Conservation (phyloP, 805 yeast genomes). For the Kazachstania bromeliacearum region DNA sequence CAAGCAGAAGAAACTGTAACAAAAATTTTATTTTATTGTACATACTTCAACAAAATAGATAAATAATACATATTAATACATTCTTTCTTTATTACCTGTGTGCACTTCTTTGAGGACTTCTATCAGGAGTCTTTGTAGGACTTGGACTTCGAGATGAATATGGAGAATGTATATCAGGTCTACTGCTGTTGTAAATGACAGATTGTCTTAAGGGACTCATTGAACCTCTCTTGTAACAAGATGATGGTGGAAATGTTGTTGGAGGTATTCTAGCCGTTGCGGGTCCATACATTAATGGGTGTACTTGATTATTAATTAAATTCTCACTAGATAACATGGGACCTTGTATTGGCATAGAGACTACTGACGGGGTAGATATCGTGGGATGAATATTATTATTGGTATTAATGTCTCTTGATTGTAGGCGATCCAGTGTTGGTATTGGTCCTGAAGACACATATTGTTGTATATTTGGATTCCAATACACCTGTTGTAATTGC, state of each 20-base stretch:
- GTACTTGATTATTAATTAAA: too few relatives aligned
- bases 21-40: too few relatives aligned
- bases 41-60: too few relatives aligned
- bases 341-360: slow-evolving; percentile 1
- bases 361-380: slow-evolving; percentile 1
- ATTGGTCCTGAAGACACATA: not conserved
- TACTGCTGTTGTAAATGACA: not conserved
- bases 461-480: not conserved
- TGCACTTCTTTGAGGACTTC: too few relatives aligned
- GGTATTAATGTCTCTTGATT: not conserved
- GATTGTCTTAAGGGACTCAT: slow-evolving; percentile 1
- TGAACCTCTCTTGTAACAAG: not conserved
- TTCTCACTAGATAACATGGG: too few relatives aligned
- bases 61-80: too few relatives aligned
- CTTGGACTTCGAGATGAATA: too few relatives aligned
- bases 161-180: not conserved
- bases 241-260: too few relatives aligned
- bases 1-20: slow-evolving; percentile 6
- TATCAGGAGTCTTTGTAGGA: too few relatives aligned
- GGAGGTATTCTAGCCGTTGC: too few relatives aligned
- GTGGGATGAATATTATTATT: not conserved
- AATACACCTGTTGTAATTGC: slow-evolving; percentile 2
- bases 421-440: not conserved
- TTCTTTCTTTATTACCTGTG: too few relatives aligned
- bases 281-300: too few relatives aligned